Base-by-base conservation (phyloP, 2,329 filamentous ascomycete species). In the Pseudofabraea citricarpa region DNA sequence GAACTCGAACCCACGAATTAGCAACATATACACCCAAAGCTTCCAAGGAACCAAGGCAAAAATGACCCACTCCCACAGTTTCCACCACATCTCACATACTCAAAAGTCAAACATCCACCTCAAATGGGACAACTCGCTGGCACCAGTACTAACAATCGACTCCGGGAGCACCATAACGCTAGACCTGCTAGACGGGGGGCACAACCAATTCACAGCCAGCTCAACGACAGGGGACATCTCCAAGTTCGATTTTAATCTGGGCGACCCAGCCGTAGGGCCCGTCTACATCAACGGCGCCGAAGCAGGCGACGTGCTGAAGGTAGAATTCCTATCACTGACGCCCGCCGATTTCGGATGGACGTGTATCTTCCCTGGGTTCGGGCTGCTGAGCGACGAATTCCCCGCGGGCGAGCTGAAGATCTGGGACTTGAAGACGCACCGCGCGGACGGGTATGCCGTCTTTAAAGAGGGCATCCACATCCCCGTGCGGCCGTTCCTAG, bases 281-380 rank as follows among this genome's bases (percentile, higher is more conserved):
- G 66, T 78, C 24, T 70, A 62, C 50, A 54, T 77, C 43, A 64
- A 70, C 37, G 69, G 63, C 40, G 73, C 73, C 10, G 60, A 69
- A 43, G 71, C 73, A 0, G 74, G 74, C 29, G 73, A 77, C 52
- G 68, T 74, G 2, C 62, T 77, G 21, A 69, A 72, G 47, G 62
- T 77, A 32, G 73, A 77, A 32, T 61, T 77, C 40, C 63, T 75
- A 13, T 62, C 65, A 19, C 60, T 77, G 4, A 49, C 64, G 43
- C 63, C 70, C 5, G 66, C 64, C 3, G 60, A 64, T 42, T 76
- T 69, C 63, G 74, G 73, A 22, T 77, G 73, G 73, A 75, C 73
- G 0, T 70, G 67, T n/a, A 65, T 76, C 22, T 63, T 77, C 39
- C 69, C 69, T 1, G 45, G 63, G 15, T 75, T 76, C 49, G 74